Percentiles rank a stretch among this genome's conserved stretches.
Conservation (phyloP, 257 asterid genomes). For the Ocimum tenuiflorum region DNA sequence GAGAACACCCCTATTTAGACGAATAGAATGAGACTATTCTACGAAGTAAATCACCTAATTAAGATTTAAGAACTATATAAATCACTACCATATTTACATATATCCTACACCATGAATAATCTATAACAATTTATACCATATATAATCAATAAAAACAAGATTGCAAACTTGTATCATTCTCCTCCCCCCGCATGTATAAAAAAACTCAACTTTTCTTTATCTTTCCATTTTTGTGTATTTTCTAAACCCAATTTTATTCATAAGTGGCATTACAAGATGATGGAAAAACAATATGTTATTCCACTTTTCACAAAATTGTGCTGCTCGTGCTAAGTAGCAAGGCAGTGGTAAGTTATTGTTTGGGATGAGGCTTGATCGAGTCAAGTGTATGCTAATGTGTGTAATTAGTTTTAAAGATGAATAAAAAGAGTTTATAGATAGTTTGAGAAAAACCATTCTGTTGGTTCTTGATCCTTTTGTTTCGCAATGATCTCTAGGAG, state of each 20-base stretch:
- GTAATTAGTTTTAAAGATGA: background rate
- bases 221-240: background rate
- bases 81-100: no score
- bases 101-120: no score
- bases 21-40: no score
- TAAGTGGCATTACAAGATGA: background rate
- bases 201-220: background rate
- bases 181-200: background rate
- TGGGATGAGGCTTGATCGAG: background rate
- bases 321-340: background rate
- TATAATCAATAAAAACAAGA: no score
- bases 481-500: background rate
- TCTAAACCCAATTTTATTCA: background rate
- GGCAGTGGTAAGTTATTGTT: background rate
- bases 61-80: no score
- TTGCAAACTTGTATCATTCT: background rate
- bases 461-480: constrained; percentile 1
- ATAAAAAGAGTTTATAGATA: background rate
- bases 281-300: background rate
- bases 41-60: no score
- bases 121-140: no score
- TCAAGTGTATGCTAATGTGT: background rate
- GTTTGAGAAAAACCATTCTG: background rate
- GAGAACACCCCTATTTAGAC: no score
- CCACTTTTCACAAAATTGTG: background rate